phyloP scores from a whole-genome alignment of 306 rosid genomes.

The Acacia melanoxylon region DNA sequence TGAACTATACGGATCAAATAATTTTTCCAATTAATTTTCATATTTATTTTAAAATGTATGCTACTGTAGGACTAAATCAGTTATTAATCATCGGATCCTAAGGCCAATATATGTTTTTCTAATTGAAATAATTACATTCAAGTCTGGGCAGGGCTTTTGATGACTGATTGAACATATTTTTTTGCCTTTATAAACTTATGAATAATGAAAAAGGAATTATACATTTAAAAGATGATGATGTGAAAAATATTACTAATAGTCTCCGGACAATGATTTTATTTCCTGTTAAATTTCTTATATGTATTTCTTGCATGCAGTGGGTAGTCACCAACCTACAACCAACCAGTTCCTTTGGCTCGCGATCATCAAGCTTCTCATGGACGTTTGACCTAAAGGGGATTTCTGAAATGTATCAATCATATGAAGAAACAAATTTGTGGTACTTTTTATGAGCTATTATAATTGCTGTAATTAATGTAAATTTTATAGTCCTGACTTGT shows the following conservation, averaged over 20 bases:
- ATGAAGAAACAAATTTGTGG: slow-evolving; percentile 92
- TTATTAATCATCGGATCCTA: not conserved
- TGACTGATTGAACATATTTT: not conserved
- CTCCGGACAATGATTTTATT: slow-evolving; percentile 3
- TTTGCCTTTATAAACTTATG: slow-evolving; percentile 8
- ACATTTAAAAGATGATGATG: slow-evolving; percentile 17
- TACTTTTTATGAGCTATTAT: slow-evolving; percentile 34
- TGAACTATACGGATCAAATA: not conserved
- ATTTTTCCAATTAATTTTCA: not conserved
- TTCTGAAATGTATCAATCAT: slow-evolving; percentile 83
- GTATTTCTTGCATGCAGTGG: slow-evolving; percentile 60
- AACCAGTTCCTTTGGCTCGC: slow-evolving; percentile 48
- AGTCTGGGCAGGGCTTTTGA: not conserved
- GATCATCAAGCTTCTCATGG: slow-evolving; percentile 70
- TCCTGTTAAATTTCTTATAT: not conserved
- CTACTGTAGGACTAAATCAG: not conserved
- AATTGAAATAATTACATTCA: not conserved
- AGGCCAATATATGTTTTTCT: not conserved
- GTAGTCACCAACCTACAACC: slow-evolving; percentile 88
- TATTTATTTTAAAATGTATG: not conserved
- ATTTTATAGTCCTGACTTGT: slow-evolving; percentile 9
- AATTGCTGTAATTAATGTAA: slow-evolving; percentile 9
- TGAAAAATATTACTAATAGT: slow-evolving; percentile 15
- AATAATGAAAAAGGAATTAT: not conserved
- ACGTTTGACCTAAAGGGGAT: slow-evolving; percentile 82